Conservation (phyloP, 371 early-diverging fungal genomes). For the Mortierella sp. region DNA sequence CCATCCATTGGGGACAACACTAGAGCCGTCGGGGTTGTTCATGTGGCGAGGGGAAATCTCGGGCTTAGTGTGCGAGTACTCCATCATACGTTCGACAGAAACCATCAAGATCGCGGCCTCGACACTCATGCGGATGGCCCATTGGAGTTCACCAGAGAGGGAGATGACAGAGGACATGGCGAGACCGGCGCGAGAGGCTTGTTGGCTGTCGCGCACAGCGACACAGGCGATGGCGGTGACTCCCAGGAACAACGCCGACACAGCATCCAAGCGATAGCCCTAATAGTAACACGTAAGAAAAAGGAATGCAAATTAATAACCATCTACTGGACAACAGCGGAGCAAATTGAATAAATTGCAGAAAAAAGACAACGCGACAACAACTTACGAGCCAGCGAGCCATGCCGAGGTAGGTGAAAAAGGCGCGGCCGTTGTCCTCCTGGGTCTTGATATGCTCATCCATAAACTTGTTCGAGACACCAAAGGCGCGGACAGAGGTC, state of each 20-base stretch:
- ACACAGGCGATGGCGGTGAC: conserved; percentile 48
- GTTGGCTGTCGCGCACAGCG: conserved; percentile 29
- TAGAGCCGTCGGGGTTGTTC: conserved; percentile 17
- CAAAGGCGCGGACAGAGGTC: conserved; percentile 58
- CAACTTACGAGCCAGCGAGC: conserved; percentile 55
- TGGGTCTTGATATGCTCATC: conserved; percentile 29
- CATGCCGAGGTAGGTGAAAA: conserved; percentile 52
- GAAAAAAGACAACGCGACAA: neutral
- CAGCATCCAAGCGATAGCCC: conserved; percentile 59
- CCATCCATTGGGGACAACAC: conserved; percentile 47
- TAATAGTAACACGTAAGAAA: neutral
- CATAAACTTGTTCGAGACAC: conserved; percentile 35
- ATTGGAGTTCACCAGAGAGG: conserved; percentile 50
- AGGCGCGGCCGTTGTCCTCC: conserved; percentile 58
- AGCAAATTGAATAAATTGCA: too few relatives aligned
- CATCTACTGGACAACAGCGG: too few relatives aligned
- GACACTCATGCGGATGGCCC: conserved; percentile 51
- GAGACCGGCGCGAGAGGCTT: conserved; percentile 40
- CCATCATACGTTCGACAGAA: conserved; percentile 59
- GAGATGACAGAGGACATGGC: conserved; percentile 56
- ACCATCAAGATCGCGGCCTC: conserved; percentile 58
- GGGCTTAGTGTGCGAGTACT: conserved; percentile 63
- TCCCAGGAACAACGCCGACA: conserved; percentile 57
- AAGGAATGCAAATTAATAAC: neutral
- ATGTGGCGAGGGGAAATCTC: conserved; percentile 55